Base-by-base conservation (phyloP, 306 rosid genomes). In the Luffa aegyptiaca region DNA sequence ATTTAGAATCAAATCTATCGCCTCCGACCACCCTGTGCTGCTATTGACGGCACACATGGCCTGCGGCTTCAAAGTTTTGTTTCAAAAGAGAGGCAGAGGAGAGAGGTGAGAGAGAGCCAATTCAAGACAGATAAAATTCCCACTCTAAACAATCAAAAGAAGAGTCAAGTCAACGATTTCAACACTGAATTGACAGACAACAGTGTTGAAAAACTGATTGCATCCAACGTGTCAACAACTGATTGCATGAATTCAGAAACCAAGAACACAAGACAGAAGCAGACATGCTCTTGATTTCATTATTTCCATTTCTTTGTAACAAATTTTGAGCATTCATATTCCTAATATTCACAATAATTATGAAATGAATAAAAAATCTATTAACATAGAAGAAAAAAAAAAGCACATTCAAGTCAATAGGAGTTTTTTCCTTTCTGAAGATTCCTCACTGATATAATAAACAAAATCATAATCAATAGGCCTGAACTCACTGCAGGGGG, bases 41-140 rank as follows among this genome's bases (percentile, higher is more conserved):
- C 93, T 81, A 33, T 87, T 95, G 66, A 92, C 97, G 42, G 97
- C 95, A 0, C 96, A 95, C 89, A 92, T 92, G 97, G 96, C 89
- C 61, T 93, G 97, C 61, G 97, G 97, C 56, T 71, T 95, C 37
- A 84, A 85, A 79, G 97, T 92, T 31, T 37, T 80, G 49, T 78
- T 92, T 69, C 79, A 26, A 68, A 72, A 74, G 44, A 36, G 59
- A 52, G 10, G n/a, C n/a, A 52, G 18, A 44, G 20, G 45, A 8
- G 11, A 80, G 5, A 75, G 75, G 97, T 17, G 21, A 49, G 97
- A 39, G 21, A 49, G 20, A 18, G 35, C 5, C 18, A 10, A 41
- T 42, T 44, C 16, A 69, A 45, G 1, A 70, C 37, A 45, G 12
- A 45, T n/a, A 71, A 71, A 45, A 18, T 18, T 12, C 39, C 6